A percentile compares a stretch with the other conserved stretches of the same genome.
These are phyloP conservation scores for Neobulgaria alba DNA, from an alignment of 2,329 filamentous ascomycete species.

Conservation along the genomic window DNA sequence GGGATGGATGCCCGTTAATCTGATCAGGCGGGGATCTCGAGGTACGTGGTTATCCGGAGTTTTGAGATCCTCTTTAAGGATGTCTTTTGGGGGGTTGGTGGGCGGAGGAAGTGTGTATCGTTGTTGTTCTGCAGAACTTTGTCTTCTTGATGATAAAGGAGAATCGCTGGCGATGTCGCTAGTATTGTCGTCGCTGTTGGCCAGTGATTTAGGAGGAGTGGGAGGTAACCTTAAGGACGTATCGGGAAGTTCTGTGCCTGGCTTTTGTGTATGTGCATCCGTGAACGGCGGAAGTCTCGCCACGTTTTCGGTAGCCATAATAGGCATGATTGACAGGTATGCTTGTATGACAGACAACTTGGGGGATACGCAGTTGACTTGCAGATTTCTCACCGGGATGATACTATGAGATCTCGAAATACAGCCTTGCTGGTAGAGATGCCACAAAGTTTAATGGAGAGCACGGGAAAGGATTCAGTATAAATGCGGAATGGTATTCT, in stretches of 20 bases:
- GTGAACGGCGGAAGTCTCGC: constrained; percentile 3
- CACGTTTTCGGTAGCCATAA: too few species aligned
- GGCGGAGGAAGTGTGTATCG: constrained; percentile 56
- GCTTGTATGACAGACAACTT: too few species aligned
- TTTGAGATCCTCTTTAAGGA: constrained; percentile 68
- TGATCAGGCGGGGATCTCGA: constrained; percentile 72
- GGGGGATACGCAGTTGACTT: too few species aligned
- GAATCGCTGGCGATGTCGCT: constrained; percentile 18
- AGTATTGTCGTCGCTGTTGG: constrained; percentile 16
- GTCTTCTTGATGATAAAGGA: background rate
- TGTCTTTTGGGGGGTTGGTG: constrained; percentile 44
- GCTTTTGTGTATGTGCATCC: constrained; percentile 5
- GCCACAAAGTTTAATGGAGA: too few species aligned
- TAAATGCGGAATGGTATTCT: too few species aligned
- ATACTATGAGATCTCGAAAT: too few species aligned
- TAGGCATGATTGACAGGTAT: too few species aligned
- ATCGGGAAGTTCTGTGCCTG: constrained; percentile 3
- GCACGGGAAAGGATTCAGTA: too few species aligned
- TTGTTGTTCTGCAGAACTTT: background rate
- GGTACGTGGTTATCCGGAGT: constrained; percentile 79
- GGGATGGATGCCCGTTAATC: constrained; percentile 80
- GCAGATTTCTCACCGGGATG: too few species aligned
- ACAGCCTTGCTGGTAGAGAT: too few species aligned
- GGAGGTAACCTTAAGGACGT: constrained; percentile 16
- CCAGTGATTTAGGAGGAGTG: constrained; percentile 25